Evolutionary conservation across 2,329 filamentous ascomycete genomes (phyloP), one percentile per base, ranked within the genome.

Genomic region (Apiospora pterosperma): DNA sequence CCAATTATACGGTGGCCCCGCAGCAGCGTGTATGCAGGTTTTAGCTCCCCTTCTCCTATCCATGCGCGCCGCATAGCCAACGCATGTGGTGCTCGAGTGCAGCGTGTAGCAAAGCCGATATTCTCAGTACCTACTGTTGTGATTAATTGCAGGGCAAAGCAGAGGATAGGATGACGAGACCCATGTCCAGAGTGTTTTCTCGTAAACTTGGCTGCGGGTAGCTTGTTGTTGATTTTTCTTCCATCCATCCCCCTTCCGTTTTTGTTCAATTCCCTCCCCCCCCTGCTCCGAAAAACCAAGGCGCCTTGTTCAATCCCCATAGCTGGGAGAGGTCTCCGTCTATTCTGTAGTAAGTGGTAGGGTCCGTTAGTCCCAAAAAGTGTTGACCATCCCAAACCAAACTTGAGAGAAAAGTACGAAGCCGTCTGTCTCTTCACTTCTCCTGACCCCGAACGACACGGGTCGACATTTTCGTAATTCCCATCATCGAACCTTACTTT

Each of bases 31-130:
- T 39, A 36, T 60, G 58, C 58, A 60, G 25, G 58, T 60, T 39
- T 60, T 60, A 60, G 58, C 34, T 60, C 58, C 34, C 48, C 34
- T 60, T 60, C 58, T 60, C 58, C 58, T 60, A 25, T 60, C 58
- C 58, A 60, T 39, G 58, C 58, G 36, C 58, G 58, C 34, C 36
- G 58, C 58, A 36, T 60, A 34, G 48, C 48, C 48, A 55, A 55
- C 48, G 28, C 48, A 55, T 34, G 48, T 55, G n/a, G 48, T 48
- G 28, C n/a, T 55, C n/a, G n/a, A n/a, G 48, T 34, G 36, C 36
- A 16, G 36, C 36, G 36, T 52, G 21, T 3, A 12, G 21, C n/a
- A n/a, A n/a, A n/a, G n/a, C n/a, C n/a, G n/a, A n/a, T n/a, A n/a
- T n/a, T n/a, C n/a, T n/a, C n/a, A n/a, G n/a, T n/a, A n/a, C 4